These are phyloP conservation scores for Phytopythium litorale DNA, from an alignment of 352 stramenopile genomes.

Conservation along the genomic window DNA sequence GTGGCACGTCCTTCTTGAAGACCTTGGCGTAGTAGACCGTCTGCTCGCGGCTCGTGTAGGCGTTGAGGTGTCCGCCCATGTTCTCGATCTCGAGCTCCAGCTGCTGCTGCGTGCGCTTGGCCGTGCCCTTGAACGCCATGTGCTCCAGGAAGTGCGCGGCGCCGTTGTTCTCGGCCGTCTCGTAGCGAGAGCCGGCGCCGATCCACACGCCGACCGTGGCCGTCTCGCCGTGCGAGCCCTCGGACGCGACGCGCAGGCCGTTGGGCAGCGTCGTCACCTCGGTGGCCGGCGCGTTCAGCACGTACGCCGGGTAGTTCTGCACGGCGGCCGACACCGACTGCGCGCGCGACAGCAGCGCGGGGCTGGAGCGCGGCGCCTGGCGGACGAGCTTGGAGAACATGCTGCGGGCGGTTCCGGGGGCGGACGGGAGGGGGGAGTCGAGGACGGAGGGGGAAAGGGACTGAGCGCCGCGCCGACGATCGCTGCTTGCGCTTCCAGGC, in stretches of 20 bases:
- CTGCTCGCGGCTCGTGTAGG: conserved; percentile 99
- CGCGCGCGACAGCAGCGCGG: conserved; percentile 48
- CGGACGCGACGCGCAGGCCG: conserved; percentile 97
- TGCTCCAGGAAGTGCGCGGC: conserved; percentile 99
- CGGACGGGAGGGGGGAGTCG: neutral
- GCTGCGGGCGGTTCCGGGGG: conserved; percentile 4
- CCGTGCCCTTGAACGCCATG: conserved; percentile 99
- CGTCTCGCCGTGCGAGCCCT: conserved; percentile 95
- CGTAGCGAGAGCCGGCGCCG: conserved; percentile 95
- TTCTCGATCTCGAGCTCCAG: conserved; percentile 99
- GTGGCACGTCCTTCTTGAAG: conserved; percentile 98
- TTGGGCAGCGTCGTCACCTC: conserved; percentile 96
- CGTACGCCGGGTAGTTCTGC: conserved; percentile 84
- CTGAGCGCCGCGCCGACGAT: neutral
- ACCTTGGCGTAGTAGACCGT: conserved; percentile 99
- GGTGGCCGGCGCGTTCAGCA: conserved; percentile 93
- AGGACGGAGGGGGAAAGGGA: neutral
- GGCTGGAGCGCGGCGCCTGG: conserved; percentile 22
- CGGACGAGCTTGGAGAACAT: conserved; percentile 76
- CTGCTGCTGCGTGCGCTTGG: conserved; percentile 95
- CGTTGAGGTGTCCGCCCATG: conserved; percentile 99
- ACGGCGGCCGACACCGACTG: conserved; percentile 65
- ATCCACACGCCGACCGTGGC: conserved; percentile 98
- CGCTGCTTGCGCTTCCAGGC: conserved; percentile 20
- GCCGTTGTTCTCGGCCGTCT: conserved; percentile 98